Conservation (phyloP, 768 basidiomycete genomes). For the Saitozyma podzolica region DNA sequence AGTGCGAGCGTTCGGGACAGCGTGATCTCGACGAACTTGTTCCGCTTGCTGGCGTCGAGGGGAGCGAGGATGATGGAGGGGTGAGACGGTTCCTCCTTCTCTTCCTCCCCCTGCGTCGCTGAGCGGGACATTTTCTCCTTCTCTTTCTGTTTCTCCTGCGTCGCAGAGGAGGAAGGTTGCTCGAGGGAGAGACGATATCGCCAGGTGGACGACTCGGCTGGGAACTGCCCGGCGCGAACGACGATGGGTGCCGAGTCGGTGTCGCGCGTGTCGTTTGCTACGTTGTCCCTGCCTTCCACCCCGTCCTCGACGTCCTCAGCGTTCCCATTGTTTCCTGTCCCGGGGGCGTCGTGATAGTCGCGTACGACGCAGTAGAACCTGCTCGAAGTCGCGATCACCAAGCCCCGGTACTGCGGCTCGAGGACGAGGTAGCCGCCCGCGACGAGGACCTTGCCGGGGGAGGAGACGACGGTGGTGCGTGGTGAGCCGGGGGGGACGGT, state of each 20-base stretch:
- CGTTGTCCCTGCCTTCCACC: no score
- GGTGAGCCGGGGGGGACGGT: not conserved
- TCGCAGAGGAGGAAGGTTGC: not conserved
- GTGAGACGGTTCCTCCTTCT: not conserved
- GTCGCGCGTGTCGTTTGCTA: not conserved
- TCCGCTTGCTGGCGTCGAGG: conserved; percentile 49
- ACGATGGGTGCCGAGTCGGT: conserved; percentile 1
- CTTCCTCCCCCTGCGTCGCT: no score
- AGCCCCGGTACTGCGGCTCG: conserved; percentile 77
- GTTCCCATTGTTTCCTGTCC: no score
- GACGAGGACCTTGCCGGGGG: conserved; percentile 91
- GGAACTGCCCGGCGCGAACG: conserved; percentile 89
- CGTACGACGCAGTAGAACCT: conserved; percentile 82
- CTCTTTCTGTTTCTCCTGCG: not conserved
- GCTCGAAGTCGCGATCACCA: conserved; percentile 88
- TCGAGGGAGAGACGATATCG: conserved; percentile 59
- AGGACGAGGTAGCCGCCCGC: conserved; percentile 97
- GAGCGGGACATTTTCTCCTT: not conserved
- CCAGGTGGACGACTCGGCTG: conserved; percentile 67
- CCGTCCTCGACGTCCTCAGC: no score
- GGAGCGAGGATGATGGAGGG: no score
- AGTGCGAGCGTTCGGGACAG: conserved; percentile 74
- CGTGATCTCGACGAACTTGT: conserved; percentile 91
- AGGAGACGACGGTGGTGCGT: conserved; percentile 65
- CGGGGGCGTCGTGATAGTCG: not conserved